phyloP scores from a whole-genome alignment of 495 filamentous ascomycete genomes.

The Cudoniella acicularis region DNA sequence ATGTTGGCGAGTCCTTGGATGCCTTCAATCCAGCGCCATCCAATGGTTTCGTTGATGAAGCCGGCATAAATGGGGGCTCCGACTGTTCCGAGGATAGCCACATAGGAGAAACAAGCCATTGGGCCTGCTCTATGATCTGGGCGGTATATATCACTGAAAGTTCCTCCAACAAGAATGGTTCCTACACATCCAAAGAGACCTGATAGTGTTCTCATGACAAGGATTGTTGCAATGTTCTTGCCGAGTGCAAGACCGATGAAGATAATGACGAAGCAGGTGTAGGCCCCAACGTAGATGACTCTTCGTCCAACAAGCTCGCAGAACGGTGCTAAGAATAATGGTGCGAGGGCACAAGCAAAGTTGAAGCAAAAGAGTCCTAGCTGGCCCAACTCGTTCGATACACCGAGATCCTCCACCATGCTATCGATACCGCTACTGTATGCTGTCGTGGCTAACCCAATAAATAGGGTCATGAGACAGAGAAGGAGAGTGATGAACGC shows the following conservation, averaged over 20 bases:
- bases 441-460: slow-evolving; percentile 44
- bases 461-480: slow-evolving; percentile 45
- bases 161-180: slow-evolving; percentile 67
- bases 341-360: slow-evolving; percentile 66
- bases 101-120: slow-evolving; percentile 60
- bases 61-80: slow-evolving; percentile 44
- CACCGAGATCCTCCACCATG: slow-evolving; percentile 37
- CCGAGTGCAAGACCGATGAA: slow-evolving; percentile 63
- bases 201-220: slow-evolving; percentile 74
- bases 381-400: slow-evolving; percentile 34
- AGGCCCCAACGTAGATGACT: slow-evolving; percentile 63
- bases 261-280: slow-evolving; percentile 62
- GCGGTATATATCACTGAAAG: slow-evolving; percentile 71
- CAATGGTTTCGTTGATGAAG: slow-evolving; percentile 48
- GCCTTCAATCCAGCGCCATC: slow-evolving; percentile 45
- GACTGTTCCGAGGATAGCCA: slow-evolving; percentile 67
- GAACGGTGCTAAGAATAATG: slow-evolving; percentile 62
- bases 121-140: slow-evolving; percentile 62
- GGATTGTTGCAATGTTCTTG: slow-evolving; percentile 59
- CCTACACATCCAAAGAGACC: slow-evolving; percentile 76
- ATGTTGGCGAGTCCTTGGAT: slow-evolving; percentile 66
- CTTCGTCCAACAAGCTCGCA: slow-evolving; percentile 73
- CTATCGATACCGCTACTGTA: slow-evolving; percentile 40
- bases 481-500: slow-evolving; percentile 40
- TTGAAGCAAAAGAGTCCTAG: slow-evolving; percentile 73